phyloP scores from a whole-genome alignment of 2,329 filamentous ascomycete species.

The Aureobasidium sp. region DNA sequence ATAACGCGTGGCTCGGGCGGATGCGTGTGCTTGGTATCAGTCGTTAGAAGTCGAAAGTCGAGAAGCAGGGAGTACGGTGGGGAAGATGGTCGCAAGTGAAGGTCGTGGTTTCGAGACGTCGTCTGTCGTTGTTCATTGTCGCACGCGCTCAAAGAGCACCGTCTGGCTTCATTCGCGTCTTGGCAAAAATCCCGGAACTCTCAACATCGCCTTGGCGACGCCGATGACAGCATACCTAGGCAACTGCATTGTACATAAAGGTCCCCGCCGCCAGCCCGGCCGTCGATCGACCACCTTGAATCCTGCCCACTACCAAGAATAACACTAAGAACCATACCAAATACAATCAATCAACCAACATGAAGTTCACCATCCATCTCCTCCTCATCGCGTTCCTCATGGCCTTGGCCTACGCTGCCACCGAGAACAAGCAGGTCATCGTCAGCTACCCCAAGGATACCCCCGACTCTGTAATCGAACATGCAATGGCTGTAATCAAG shows the following conservation, averaged over 20 bases:
- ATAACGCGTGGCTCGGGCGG: not conserved
- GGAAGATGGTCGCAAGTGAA: not conserved
- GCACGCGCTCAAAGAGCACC: not conserved
- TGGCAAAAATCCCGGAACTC: not conserved
- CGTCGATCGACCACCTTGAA: not conserved
- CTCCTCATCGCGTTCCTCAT: slow-evolving; percentile 40
- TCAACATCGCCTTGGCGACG: not conserved
- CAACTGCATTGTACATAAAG: slow-evolving; percentile 9
- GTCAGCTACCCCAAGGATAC: slow-evolving; percentile 68
- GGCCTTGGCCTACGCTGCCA: slow-evolving; percentile 54
- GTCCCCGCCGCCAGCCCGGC: not conserved
- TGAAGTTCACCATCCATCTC: slow-evolving; percentile 26
- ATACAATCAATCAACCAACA: slow-evolving; percentile 21
- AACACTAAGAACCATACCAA: not conserved
- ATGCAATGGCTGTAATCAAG: slow-evolving; percentile 65
- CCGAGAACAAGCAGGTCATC: slow-evolving; percentile 63
- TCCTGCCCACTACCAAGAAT: not conserved
- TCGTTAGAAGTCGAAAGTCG: not conserved
- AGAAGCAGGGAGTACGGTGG: not conserved
- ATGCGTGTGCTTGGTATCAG: not conserved
- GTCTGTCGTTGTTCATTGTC: not conserved
- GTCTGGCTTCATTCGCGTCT: not conserved
- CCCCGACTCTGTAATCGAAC: slow-evolving; percentile 58
- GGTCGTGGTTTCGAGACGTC: not conserved
- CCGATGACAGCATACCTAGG: not conserved